A percentile compares a stretch with the other conserved stretches of the same genome.
phyloP scores from a whole-genome alignment of 2,329 filamentous ascomycete species.

The Aspergillus glaucus region DNA sequence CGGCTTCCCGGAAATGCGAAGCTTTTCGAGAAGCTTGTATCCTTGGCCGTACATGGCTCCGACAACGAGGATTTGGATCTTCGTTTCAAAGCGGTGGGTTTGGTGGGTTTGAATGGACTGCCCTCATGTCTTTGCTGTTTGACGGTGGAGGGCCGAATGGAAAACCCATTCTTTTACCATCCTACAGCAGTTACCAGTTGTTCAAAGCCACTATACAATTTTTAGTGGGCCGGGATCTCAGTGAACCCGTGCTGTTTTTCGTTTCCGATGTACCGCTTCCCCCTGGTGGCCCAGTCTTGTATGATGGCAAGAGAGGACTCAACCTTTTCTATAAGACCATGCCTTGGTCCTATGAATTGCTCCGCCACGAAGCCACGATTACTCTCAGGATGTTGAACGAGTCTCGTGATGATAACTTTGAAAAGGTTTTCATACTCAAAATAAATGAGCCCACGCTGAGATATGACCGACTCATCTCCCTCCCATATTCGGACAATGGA shows the following conservation, averaged over 20 bases:
- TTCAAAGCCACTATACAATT: slow-evolving; percentile 95
- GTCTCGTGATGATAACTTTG: slow-evolving; percentile 70
- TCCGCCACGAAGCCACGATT: slow-evolving; percentile 67
- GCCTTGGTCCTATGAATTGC: slow-evolving; percentile 67
- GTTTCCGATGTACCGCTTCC: slow-evolving; percentile 27
- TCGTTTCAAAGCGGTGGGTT: slow-evolving; percentile 72
- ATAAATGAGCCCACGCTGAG: slow-evolving; percentile 46
- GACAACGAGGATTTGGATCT: slow-evolving; percentile 73
- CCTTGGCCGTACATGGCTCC: slow-evolving; percentile 81
- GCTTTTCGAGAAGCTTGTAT: slow-evolving; percentile 78
- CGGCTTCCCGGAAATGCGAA: slow-evolving; percentile 61
- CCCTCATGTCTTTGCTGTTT: slow-evolving; percentile 72
- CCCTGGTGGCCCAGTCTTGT: slow-evolving; percentile 61
- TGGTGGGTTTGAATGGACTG: slow-evolving; percentile 84
- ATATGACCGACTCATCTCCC: slow-evolving; percentile 48
- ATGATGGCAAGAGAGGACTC: slow-evolving; percentile 65
- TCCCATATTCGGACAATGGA: slow-evolving; percentile 22
- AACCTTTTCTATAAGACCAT: slow-evolving; percentile 92
- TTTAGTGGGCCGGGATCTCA: slow-evolving; percentile 67
- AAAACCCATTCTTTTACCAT: slow-evolving; percentile 64
- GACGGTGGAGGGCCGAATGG: slow-evolving; percentile 69
- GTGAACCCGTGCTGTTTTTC: slow-evolving; percentile 53
- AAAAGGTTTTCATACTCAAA: slow-evolving; percentile 69
- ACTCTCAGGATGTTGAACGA: slow-evolving; percentile 72
- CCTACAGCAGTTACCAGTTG: slow-evolving; percentile 83